phyloP scores from a whole-genome alignment of 768 basidiomycete genomes.

The Amanita inopinata region DNA sequence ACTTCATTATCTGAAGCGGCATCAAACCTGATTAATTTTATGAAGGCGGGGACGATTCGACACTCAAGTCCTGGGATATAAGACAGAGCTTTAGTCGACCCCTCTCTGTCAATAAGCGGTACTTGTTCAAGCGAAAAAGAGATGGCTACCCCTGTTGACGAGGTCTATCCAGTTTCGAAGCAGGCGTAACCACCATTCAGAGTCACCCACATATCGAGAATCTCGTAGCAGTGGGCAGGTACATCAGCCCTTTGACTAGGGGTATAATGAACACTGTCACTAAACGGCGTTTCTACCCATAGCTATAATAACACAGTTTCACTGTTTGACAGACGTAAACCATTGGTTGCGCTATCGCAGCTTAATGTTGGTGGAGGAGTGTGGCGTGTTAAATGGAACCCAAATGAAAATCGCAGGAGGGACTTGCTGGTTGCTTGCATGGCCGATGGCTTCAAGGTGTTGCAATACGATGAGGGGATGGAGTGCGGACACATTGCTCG shows the following conservation, averaged over 20 bases:
- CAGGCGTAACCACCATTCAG: conserved; percentile 88
- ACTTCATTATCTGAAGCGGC: background rate
- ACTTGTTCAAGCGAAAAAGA: conserved; percentile 8
- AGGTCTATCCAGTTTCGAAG: conserved; percentile 58
- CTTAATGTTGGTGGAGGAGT: conserved; percentile 82
- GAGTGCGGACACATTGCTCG: conserved; percentile 30
- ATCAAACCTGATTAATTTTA: background rate
- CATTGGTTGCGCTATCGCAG: conserved; percentile 41
- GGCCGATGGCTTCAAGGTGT: conserved; percentile 93
- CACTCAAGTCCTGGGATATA: conserved; percentile 86
- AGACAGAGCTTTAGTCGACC: conserved; percentile 53
- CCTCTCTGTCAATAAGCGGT: conserved; percentile 68
- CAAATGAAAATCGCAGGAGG: conserved; percentile 46
- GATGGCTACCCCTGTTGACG: background rate
- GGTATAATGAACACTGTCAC: background rate
- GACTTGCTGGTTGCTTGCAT: conserved; percentile 93
- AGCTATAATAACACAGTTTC: conserved; percentile 82
- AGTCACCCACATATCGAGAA: conserved; percentile 73
- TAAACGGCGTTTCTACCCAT: background rate
- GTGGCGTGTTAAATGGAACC: conserved; percentile 98
- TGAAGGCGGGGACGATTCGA: conserved; percentile 87
- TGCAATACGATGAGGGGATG: conserved; percentile 34
- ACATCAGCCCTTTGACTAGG: conserved; percentile 1
- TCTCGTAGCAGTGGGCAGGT: conserved; percentile 89
- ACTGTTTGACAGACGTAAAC: conserved; percentile 75